Evolutionary conservation across 345 rosid species (phyloP), one percentile per base, ranked within the genome.

Genomic region (Arabidopsis arenosa): DNA sequence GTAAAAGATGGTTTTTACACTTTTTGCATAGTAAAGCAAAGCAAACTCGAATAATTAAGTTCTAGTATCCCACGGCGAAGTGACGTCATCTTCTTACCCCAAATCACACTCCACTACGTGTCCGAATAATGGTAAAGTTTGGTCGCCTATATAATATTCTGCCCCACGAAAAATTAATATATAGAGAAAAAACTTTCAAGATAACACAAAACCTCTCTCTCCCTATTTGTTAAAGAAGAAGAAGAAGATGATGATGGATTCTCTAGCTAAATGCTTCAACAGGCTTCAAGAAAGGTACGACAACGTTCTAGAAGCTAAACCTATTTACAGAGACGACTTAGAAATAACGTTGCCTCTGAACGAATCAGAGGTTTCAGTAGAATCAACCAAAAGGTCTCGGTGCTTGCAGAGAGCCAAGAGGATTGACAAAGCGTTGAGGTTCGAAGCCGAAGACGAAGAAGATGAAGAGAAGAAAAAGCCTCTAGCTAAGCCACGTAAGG

Each of bases 381-480:
- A 40, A 9, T 13, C 60, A 5, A 77, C 44, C 9, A 78, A 78
- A 45, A 78, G 61, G 70, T 44, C 78, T 60, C 57, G 72, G n/a
- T 47, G 49, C 48, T 80, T 75, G 49, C 33, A 75, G 32, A 75
- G 74, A 70, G 80, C 79, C 43, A 66, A 57, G 52, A 75, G 72
- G 74, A 80, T 75, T 26, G 73, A 66, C 63, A 45, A 11, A 30
- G 23, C 76, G 12, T 15, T 75, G 4, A 81, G 68, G 30, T 57
- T 79, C 40, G 66, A 80, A 15, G 39, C 55, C 26, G 78, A 82
- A 75, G 87, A 83, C 6, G 82, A 78, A 56, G 80, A 63, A 5
- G 65, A 69, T 43, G 70, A 70, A 7, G 33, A 17, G 67, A 65
- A 56, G 51, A 47, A 63, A 61, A 59, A 78, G 65, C 78, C 74